A percentile compares a stretch with the other conserved stretches of the same genome.
Conservation (phyloP, 495 filamentous ascomycete genomes). For the Trichoderma gamsii region DNA sequence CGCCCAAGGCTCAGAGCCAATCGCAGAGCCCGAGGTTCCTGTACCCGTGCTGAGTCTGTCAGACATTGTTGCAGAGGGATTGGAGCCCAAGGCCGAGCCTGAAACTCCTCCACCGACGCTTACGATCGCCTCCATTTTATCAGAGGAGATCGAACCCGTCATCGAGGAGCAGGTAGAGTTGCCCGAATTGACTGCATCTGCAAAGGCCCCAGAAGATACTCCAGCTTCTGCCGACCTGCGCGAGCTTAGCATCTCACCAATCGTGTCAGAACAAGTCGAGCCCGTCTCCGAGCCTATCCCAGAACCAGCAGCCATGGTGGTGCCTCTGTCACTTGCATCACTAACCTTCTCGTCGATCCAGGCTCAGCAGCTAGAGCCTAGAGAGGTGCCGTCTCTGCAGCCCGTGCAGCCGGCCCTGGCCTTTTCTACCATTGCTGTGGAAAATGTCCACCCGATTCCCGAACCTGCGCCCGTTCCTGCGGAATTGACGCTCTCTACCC, state of each 20-base stretch:
- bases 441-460: conserved; percentile 28
- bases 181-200: neutral
- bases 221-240: conserved; percentile 18
- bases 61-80: conserved; percentile 24
- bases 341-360: conserved; percentile 17
- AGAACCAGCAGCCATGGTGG: neutral
- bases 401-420: conserved; percentile 21
- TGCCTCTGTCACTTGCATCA: neutral
- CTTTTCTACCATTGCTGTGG: conserved; percentile 19
- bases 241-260: conserved; percentile 25
- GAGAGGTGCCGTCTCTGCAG: neutral
- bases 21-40: conserved; percentile 16
- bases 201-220: conserved; percentile 14
- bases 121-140: conserved; percentile 26
- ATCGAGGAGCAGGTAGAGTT: conserved; percentile 15
- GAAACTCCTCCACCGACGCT: conserved; percentile 14
- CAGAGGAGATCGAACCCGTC: conserved; percentile 24
- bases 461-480: conserved; percentile 18
- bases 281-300: conserved; percentile 22
- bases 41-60: conserved; percentile 25
- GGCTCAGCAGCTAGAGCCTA: conserved; percentile 22
- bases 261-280: conserved; percentile 24
- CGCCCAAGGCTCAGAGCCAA: conserved; percentile 16
- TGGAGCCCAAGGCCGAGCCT: conserved; percentile 11
- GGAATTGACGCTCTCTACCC: conserved; percentile 23